A percentile compares a stretch with the other conserved stretches of the same genome.
These are phyloP conservation scores for Breviolum minutum DNA, from an alignment of 73 alveolate genomes.

Conservation along the genomic window DNA sequence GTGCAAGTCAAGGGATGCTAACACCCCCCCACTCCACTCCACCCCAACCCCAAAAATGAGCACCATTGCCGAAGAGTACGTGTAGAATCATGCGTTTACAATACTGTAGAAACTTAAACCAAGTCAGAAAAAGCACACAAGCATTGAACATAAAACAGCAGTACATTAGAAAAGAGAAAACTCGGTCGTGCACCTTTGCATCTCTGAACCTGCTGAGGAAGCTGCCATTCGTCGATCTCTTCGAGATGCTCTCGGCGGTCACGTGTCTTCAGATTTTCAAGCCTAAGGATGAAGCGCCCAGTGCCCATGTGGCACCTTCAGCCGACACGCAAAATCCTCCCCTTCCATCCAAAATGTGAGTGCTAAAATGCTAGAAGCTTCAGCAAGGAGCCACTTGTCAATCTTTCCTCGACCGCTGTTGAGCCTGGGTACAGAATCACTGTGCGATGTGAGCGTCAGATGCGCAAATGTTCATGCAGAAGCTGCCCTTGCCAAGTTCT, in stretches of 20 bases:
- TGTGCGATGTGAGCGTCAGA: too few species aligned
- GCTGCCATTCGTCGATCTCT: slow-evolving; percentile 52
- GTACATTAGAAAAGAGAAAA: neutral
- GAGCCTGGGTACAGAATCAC: slow-evolving; percentile 5
- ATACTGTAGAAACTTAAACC: too few species aligned
- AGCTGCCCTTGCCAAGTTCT: too few species aligned
- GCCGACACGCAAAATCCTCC: too few species aligned
- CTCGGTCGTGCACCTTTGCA: neutral
- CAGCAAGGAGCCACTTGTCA: neutral
- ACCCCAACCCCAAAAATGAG: too few species aligned
- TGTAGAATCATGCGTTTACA: too few species aligned
- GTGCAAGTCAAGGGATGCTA: too few species aligned
- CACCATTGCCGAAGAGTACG: too few species aligned
- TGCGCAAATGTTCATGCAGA: too few species aligned
- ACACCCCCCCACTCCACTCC: too few species aligned
- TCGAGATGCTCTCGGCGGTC: slow-evolving; percentile 18
- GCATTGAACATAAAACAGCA: neutral
- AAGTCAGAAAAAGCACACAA: too few species aligned
- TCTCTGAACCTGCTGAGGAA: neutral
- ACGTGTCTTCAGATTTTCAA: neutral
- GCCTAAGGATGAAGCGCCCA: neutral
- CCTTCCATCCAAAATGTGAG: neutral
- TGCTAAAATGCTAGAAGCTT: neutral
- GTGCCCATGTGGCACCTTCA: too few species aligned
- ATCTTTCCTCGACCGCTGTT: slow-evolving; percentile 45